Evolutionary conservation across 169 alveolate species (phyloP).

Genomic region (Cryptosporidium bovis): DNA sequence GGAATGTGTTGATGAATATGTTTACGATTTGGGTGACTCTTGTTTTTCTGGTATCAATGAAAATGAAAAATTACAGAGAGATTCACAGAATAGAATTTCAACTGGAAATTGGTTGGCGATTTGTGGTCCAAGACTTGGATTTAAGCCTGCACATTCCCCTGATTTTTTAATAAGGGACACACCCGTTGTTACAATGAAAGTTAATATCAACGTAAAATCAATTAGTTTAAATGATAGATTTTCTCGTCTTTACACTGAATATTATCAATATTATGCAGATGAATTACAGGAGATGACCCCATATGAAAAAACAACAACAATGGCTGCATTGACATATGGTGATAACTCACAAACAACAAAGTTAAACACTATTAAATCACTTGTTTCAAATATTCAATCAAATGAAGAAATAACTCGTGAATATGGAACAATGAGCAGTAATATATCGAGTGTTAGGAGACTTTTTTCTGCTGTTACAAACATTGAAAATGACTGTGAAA

Average conservation of each 20-base stretch:
- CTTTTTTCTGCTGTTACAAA: conserved; percentile 62
- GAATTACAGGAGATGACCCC: conserved; percentile 72
- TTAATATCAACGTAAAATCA: conserved; percentile 59
- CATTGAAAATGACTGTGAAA: conserved; percentile 19
- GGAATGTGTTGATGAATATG: conserved; percentile 73
- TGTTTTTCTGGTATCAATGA: conserved; percentile 43
- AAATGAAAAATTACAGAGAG: conserved; percentile 26
- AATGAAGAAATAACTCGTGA: conserved; percentile 56
- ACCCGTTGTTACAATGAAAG: conserved; percentile 54
- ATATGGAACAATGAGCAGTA: conserved; percentile 56
- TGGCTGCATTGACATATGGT: conserved; percentile 74
- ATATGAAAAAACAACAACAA: conserved; percentile 63
- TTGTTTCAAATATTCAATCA: conserved; percentile 54
- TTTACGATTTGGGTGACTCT: conserved; percentile 34
- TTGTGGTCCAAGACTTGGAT: conserved; percentile 73
- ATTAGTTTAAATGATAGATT: conserved; percentile 68
- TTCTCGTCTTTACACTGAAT: conserved; percentile 56
- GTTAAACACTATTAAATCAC: conserved; percentile 53
- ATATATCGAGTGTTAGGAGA: conserved; percentile 61
- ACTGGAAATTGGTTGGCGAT: conserved; percentile 73
- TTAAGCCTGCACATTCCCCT: conserved; percentile 69
- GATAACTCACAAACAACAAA: conserved; percentile 51
- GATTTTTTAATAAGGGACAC: conserved; percentile 72
- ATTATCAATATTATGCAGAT: conserved; percentile 60
- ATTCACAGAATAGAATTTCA: conserved; percentile 50